Evolutionary conservation across 179 eudicot genomes (phyloP).

Genomic region (Beta lomatogona): DNA sequence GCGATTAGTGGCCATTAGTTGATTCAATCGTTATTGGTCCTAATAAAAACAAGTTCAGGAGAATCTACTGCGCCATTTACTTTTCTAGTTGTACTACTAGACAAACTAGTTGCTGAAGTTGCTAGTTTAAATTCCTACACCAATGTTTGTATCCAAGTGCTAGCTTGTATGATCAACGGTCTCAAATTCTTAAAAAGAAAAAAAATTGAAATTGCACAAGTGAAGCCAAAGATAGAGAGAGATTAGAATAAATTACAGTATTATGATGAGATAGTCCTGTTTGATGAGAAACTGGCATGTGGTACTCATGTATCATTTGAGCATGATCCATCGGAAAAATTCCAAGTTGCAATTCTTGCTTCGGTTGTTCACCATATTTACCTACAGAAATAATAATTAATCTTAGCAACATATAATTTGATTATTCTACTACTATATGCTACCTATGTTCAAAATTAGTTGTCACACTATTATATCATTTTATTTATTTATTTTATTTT

Average conservation of each 20-base stretch:
- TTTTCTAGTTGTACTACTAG: too few species aligned
- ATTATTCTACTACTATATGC: background rate
- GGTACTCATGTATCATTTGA: slow-evolving; percentile 14
- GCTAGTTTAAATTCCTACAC: too few species aligned
- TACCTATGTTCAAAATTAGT: too few species aligned
- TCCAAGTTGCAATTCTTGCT: slow-evolving; percentile 17
- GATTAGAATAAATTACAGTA: slow-evolving; percentile 3
- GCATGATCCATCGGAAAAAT: slow-evolving; percentile 5
- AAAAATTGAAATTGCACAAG: background rate
- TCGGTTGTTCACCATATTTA: slow-evolving; percentile 18
- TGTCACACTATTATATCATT: too few species aligned
- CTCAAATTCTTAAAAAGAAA: too few species aligned
- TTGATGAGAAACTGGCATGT: slow-evolving; percentile 18
- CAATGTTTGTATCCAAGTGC: too few species aligned
- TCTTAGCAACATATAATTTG: background rate
- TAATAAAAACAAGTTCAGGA: background rate
- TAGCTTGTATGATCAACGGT: too few species aligned
- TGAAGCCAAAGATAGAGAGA: background rate
- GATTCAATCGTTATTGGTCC: background rate
- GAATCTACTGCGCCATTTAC: too few species aligned
- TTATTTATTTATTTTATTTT: too few species aligned
- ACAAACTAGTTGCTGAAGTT: too few species aligned
- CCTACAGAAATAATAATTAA: slow-evolving; percentile 7
- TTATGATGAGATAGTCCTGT: slow-evolving; percentile 3
- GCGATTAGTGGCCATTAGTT: background rate